Base-by-base conservation (phyloP, 2,329 filamentous ascomycete genomes). In the Colletotrichum somersetense region DNA sequence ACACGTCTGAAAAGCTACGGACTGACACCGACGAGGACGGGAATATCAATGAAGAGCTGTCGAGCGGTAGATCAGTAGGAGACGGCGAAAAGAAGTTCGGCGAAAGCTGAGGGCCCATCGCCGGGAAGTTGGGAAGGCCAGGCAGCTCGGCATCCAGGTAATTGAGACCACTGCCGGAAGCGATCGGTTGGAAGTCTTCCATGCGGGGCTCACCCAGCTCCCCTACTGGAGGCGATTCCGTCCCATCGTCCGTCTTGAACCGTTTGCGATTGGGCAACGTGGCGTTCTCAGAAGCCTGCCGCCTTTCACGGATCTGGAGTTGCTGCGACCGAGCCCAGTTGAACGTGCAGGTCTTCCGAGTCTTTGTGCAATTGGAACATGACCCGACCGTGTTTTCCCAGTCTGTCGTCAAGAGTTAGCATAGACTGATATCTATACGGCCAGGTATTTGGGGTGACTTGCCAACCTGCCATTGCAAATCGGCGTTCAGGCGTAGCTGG, bases 331-430 rank as follows among this genome's bases (percentile, higher is more conserved):
- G 70, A 14, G 68, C 75, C 79, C 78, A 79, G 11, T 79, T 75
- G 50, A 78, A 67, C 1, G 78, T 77, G 18, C 79, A 80, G 12
- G 71, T 73, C 56, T 80, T 80, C 8, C 76, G 75, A 20, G 79
- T 80, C 66, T 75, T 78, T 6, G 71, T 65, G 40, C 79, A 80
- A 18, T 80, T 80, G 0, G 78, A 77, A 59, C 79, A 80, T 16
- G 75, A 71, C 11, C 48, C 66, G 6, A 23, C 38, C 12, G 62
- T 14, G 59, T 38, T 44, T 18, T 72, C 46, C 65, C 69, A 72
- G 20, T 72, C 69, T 72, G 26, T n/a, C 42, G 3, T 8, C 1
- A 7, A 5, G 8, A 14, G 46, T 53, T 61, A 53, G 56, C 57
- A 12, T 12, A 5, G 26, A 7, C 3, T n/a, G 2, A 23, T 18